Percentiles rank a stretch among this genome's conserved stretches.
Evolutionary conservation across 1,139 yeast genomes (phyloP).

Genomic region (Pneumocystis sp.): DNA sequence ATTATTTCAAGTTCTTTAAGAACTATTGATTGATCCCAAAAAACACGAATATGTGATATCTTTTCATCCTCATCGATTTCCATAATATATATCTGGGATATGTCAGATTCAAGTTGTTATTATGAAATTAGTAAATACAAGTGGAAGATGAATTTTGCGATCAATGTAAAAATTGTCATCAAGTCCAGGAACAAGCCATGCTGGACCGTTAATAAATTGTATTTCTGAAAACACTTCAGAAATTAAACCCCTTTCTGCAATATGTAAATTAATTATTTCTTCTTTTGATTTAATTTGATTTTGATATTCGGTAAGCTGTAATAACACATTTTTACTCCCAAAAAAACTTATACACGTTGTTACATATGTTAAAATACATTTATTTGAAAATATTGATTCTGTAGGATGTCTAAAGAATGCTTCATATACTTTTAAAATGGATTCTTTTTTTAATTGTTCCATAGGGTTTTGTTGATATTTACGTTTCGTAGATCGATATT

Average conservation of each 20-base stretch:
- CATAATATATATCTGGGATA: conserved; percentile 17
- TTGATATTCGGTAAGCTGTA: not conserved
- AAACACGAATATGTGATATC: conserved; percentile 16
- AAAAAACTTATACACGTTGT: not conserved
- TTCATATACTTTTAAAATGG: not conserved
- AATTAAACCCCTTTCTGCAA: conserved; percentile 15
- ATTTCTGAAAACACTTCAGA: conserved; percentile 18
- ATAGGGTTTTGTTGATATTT: not conserved
- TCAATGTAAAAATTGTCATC: conserved; percentile 20
- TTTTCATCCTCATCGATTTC: conserved; percentile 13
- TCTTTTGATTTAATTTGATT: conserved; percentile 9
- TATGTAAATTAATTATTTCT: conserved; percentile 15
- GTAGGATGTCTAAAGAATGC: not conserved
- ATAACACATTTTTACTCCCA: not conserved
- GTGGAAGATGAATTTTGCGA: conserved; percentile 17
- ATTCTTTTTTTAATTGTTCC: not conserved
- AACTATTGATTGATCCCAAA: conserved; percentile 23
- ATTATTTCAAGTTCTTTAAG: conserved; percentile 21
- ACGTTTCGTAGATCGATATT: not conserved
- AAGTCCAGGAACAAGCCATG: conserved; percentile 20
- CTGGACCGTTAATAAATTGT: conserved; percentile 20
- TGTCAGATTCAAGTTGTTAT: not conserved
- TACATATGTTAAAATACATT: not conserved
- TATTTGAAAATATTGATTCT: not conserved
- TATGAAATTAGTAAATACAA: conserved; percentile 6